These are phyloP conservation scores for Tetradesmus lagerheimii DNA, from an alignment of 139 green algal genomes.

Conservation along the genomic window DNA sequence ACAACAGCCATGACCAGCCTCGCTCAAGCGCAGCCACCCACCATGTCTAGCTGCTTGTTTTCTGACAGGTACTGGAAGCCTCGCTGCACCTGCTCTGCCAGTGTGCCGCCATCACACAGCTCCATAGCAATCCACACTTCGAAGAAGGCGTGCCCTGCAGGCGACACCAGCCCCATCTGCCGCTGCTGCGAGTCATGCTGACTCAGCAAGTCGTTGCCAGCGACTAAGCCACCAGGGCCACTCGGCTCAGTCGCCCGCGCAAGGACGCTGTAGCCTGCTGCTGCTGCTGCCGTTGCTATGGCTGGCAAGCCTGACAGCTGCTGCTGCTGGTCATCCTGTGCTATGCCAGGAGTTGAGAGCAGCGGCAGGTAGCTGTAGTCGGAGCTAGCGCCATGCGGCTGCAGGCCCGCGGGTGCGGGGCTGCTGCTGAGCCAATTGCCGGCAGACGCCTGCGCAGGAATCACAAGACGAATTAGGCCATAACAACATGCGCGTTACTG, in stretches of 20 bases:
- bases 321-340: background rate
- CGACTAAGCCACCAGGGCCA: background rate
- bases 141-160: slow-evolving; percentile 25
- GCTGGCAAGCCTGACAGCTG: background rate
- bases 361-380: background rate
- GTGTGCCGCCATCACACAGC: slow-evolving; percentile 44
- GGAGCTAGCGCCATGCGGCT: background rate
- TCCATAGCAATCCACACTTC: slow-evolving; percentile 49
- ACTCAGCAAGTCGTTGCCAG: background rate
- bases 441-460: background rate
- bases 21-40: background rate
- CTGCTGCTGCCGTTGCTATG: background rate
- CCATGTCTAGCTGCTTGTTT: slow-evolving; percentile 22
- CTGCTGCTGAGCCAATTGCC: background rate
- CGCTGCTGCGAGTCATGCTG: slow-evolving; percentile 6
- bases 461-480: background rate
- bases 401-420: background rate
- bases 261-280: background rate
- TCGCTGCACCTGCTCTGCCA: slow-evolving; percentile 25
- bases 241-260: background rate
- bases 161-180: background rate
- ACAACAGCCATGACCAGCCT: too few relatives aligned
- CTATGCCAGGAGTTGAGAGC: background rate
- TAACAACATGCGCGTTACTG: background rate
- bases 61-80: slow-evolving; percentile 21